Evolutionary conservation across 148 eudicot genomes (phyloP).

Genomic region (Persicaria maculosa): DNA sequence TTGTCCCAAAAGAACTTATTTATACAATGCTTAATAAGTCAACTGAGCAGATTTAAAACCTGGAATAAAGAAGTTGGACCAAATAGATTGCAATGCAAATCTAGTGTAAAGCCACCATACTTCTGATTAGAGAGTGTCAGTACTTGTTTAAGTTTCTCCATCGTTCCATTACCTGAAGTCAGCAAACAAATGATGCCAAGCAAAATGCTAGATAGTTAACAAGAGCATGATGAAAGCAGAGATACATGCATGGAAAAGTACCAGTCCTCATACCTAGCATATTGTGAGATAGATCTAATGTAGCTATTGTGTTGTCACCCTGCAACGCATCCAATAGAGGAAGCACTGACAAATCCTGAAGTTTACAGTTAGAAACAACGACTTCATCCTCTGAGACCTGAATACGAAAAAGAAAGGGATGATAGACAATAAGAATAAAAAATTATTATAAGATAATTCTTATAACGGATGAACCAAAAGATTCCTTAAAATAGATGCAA

Average conservation of each 20-base stretch:
- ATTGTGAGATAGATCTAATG: conserved; percentile 86
- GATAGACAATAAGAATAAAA: conserved; percentile 9
- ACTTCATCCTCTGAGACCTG: conserved; percentile 95
- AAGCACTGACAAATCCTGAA: conserved; percentile 70
- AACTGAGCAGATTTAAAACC: conserved; percentile 27
- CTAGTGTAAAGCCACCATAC: conserved; percentile 73
- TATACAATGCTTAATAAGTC: background rate
- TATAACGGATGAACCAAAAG: background rate
- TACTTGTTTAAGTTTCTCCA: conserved; percentile 69
- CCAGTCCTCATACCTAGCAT: conserved; percentile 44
- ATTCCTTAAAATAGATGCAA: background rate
- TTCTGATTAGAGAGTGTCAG: conserved; percentile 59
- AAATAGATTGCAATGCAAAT: conserved; percentile 79
- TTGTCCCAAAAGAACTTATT: background rate
- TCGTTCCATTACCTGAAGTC: conserved; percentile 70
- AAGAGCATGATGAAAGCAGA: background rate
- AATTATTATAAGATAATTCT: background rate
- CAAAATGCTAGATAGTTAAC: background rate
- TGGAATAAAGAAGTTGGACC: conserved; percentile 84
- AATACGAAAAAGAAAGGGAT: conserved; percentile 9
- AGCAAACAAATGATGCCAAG: conserved; percentile 17
- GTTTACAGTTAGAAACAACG: conserved; percentile 63
- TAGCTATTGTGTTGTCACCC: conserved; percentile 61
- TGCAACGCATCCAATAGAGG: conserved; percentile 78
- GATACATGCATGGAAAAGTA: background rate